Percentiles rank a stretch among this genome's conserved stretches.
phyloP scores from a whole-genome alignment of 257 asterid species.

The Nicotiana tabacum region DNA sequence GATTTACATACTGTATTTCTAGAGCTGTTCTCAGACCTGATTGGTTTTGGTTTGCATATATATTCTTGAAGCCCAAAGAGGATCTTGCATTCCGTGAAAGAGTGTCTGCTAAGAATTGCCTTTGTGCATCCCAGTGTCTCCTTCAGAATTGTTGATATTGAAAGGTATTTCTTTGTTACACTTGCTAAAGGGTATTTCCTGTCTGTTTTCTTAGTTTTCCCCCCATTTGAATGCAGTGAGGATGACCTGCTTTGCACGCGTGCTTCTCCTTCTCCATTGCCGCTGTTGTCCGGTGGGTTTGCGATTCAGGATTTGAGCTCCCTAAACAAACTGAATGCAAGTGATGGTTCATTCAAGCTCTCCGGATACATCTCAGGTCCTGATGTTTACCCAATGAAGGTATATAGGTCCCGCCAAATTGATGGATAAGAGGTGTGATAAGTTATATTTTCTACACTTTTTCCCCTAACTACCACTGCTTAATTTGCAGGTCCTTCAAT shows the following conservation, averaged over 20 bases:
- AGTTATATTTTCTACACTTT: background rate
- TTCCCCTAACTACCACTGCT: constrained; percentile 29
- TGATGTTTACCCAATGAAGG: constrained; percentile 57
- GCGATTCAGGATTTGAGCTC: constrained; percentile 46
- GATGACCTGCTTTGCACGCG: constrained; percentile 55
- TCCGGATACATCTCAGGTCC: constrained; percentile 81
- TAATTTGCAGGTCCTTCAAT: constrained; percentile 78
- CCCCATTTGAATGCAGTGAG: constrained; percentile 45
- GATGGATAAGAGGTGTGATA: background rate
- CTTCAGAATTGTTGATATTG: constrained; percentile 66
- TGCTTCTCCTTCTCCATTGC: constrained; percentile 65
- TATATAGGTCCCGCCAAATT: constrained; percentile 21
- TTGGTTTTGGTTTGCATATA: constrained; percentile 26
- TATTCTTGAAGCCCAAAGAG: constrained; percentile 58
- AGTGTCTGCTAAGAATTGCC: constrained; percentile 65
- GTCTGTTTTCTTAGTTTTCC: constrained; percentile 9
- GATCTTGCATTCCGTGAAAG: constrained; percentile 66
- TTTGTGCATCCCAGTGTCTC: constrained; percentile 63
- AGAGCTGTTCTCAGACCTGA: constrained; percentile 19
- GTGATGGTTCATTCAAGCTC: constrained; percentile 56
- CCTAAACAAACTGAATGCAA: constrained; percentile 40
- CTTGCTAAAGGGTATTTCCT: constrained; percentile 19
- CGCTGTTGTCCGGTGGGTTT: constrained; percentile 55
- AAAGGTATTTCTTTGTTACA: constrained; percentile 47
- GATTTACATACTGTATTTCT: background rate